phyloP scores from a whole-genome alignment of 2,329 filamentous ascomycete species.

The Xylogone sp. region DNA sequence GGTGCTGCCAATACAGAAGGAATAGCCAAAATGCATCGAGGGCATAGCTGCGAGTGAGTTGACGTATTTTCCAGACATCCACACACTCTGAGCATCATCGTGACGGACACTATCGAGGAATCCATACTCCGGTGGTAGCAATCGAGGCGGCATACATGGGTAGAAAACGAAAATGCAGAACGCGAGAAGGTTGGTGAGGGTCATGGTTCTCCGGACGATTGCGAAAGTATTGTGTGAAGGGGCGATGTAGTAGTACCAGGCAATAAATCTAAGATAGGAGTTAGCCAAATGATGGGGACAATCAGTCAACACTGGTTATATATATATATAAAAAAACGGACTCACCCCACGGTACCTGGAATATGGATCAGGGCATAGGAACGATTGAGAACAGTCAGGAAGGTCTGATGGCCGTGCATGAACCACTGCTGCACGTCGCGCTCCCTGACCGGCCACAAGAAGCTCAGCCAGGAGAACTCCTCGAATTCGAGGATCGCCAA shows the following conservation, averaged over 20 bases:
- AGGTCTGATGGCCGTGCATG: constrained; percentile 46
- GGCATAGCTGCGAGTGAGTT: constrained; percentile 50
- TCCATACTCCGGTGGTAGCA: constrained; percentile 44
- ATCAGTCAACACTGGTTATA: too few relatives aligned
- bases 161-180: constrained; percentile 49
- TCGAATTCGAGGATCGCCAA: constrained; percentile 53
- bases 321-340: too few relatives aligned
- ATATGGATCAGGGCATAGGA: constrained; percentile 58
- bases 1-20: constrained; percentile 48
- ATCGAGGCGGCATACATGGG: constrained; percentile 48
- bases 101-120: constrained; percentile 48
- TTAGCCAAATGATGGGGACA: constrained; percentile 14
- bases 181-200: constrained; percentile 49
- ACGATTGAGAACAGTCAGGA: constrained; percentile 53
- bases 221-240: constrained; percentile 44
- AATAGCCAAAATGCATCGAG: constrained; percentile 50
- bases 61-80: constrained; percentile 46
- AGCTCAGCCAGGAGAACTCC: constrained; percentile 43
- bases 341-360: constrained; percentile 54
- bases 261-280: constrained; percentile 47
- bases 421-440: constrained; percentile 53
- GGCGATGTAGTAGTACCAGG: constrained; percentile 60
- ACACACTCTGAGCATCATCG: constrained; percentile 45
- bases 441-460: constrained; percentile 50
- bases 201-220: constrained; percentile 43